These are phyloP conservation scores for Artemisia argyi DNA, from an alignment of 129 eudicot genomes.

Conservation along the genomic window DNA sequence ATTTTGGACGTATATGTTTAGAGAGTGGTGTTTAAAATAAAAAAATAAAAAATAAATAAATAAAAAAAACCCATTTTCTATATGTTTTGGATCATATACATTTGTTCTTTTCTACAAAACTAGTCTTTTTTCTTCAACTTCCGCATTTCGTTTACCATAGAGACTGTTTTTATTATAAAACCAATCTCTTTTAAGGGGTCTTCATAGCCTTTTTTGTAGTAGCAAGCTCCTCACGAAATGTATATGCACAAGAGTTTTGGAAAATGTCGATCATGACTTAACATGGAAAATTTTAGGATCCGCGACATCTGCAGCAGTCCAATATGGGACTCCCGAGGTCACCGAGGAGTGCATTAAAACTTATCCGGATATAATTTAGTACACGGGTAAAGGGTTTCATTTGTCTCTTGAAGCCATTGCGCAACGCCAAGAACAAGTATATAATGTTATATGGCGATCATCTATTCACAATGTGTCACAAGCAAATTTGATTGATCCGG, in stretches of 20 bases:
- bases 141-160: no score
- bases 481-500: not conserved
- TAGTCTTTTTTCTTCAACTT: no score
- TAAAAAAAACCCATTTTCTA: no score
- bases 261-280: constrained; percentile 5
- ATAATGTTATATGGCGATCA: constrained; percentile 22
- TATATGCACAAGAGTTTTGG: constrained; percentile 12
- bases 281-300: constrained; percentile 16
- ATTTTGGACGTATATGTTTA: no score
- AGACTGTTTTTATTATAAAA: no score
- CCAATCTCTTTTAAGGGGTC: no score
- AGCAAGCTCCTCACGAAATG: constrained; percentile 5
- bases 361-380: constrained; percentile 22
- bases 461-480: not conserved
- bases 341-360: constrained; percentile 14
- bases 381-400: not conserved
- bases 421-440: constrained; percentile 26
- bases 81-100: no score
- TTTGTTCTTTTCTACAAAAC: no score
- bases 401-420: constrained; percentile 19
- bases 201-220: no score
- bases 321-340: constrained; percentile 8
- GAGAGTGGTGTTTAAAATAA: no score
- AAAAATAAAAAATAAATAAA: no score
- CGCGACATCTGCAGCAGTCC: constrained; percentile 5